Base-by-base conservation (phyloP, 768 basidiomycete genomes). In the Clathrus columnatus region DNA sequence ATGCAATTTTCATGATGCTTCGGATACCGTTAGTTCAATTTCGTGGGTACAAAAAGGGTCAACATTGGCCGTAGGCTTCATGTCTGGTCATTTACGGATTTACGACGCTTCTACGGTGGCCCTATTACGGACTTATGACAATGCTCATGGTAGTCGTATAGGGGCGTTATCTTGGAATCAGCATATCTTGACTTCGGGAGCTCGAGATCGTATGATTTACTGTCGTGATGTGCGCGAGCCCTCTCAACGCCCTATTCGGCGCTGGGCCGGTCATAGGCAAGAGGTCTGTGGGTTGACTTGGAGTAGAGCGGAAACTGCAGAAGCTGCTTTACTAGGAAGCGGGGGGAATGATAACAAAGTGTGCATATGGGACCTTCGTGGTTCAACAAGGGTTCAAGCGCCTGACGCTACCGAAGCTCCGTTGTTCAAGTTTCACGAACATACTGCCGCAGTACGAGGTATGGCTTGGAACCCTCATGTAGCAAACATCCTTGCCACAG, bases 261-360 rank as follows among this genome's bases (percentile, higher is more conserved):
- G 77, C 46, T 85, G 83, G 58, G 72, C 80, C 0, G 88, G 85
- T 0, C 90, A 92, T 65, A 73, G 85, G 24, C 96, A 99, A 65
- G 95, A 98, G 67, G 93, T 99, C 1, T 99, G 95, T 66, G 95
- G 95, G 2, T 70, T 99, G 44, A 85, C 89, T 56, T 99, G 94
- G 95, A 92, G 85, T 64, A 74, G 77, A 11, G 62, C 65, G 27
- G 74, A 73, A 24, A 74, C 77, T 41, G 57, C 69, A 50, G 62
- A 74, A 59, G 67, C 67, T 7, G 83, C 83, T 7, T 76, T 76
- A 27, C 78, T 99, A 4, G 95, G 95, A 2, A 91, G 87, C 61
- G 95, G 95, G 1, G 95, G 95, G 0, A 99, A 99, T 67, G 95
- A 99, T 70, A 99, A 99, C 72, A 97, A 97, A 72, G 89, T 99